Conservation (phyloP, 2,329 filamentous ascomycete species). For the Microsporum ferrugineum region DNA sequence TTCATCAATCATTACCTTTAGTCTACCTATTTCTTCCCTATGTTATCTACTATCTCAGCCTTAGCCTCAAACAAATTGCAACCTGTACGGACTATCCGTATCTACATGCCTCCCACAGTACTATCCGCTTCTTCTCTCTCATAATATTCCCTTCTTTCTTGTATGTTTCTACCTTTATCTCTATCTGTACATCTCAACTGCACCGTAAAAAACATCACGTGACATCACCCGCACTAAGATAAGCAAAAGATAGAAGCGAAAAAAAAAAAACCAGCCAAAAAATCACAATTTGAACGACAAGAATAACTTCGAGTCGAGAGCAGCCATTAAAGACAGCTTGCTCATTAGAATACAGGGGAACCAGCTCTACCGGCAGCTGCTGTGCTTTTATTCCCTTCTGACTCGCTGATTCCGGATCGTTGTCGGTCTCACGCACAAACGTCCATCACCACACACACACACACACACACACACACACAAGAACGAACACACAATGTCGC, state of each 20-base stretch:
- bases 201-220: slow-evolving; percentile 7
- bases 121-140: neutral
- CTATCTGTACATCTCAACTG: neutral
- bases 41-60: neutral
- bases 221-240: slow-evolving; percentile 31
- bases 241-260: slow-evolving; percentile 25
- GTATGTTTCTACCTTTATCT: neutral
- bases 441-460: slow-evolving; percentile 10
- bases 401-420: slow-evolving; percentile 16
- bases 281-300: neutral
- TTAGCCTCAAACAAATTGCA: neutral
- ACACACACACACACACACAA: neutral
- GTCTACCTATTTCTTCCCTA: neutral
- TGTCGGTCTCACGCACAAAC: neutral
- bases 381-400: slow-evolving; percentile 21
- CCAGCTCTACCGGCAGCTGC: neutral
- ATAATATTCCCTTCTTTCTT: no score
- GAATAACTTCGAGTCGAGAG: neutral
- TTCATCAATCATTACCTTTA: neutral
- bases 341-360: neutral
- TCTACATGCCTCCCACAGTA: neutral
- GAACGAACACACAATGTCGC: slow-evolving; percentile 30
- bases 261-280: slow-evolving; percentile 8
- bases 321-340: neutral
- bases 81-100: neutral